Conservation (phyloP, 768 basidiomycete species). For the Agaricus sinodeliciosus region DNA sequence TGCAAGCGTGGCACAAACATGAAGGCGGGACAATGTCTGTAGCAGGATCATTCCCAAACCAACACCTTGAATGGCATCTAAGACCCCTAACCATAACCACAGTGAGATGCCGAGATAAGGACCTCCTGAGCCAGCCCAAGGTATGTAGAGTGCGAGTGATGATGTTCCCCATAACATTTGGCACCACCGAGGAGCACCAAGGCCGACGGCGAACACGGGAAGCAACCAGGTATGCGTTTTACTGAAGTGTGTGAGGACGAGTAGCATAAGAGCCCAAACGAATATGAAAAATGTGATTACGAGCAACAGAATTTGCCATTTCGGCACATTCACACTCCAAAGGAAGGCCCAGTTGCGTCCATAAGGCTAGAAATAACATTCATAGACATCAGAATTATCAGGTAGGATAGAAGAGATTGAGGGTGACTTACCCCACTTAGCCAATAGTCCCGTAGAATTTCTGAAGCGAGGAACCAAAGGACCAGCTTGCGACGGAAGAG, state of each 20-base stretch:
- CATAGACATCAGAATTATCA: conserved; percentile 8
- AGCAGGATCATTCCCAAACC: conserved; percentile 89
- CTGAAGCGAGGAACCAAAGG: conserved; percentile 91
- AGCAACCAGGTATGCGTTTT: conserved; percentile 95
- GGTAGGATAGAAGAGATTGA: neutral
- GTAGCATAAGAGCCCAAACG: conserved; percentile 74
- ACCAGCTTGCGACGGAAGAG: conserved; percentile 89
- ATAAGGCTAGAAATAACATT: conserved; percentile 51
- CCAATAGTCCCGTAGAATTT: conserved; percentile 91
- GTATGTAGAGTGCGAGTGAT: conserved; percentile 86
- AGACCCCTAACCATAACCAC: conserved; percentile 94
- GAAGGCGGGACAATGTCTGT: conserved; percentile 82
- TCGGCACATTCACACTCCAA: conserved; percentile 77
- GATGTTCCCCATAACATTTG: conserved; percentile 98
- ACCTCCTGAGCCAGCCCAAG: conserved; percentile 83
- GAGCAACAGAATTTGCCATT: conserved; percentile 78
- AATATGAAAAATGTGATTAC: conserved; percentile 81
- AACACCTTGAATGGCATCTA: conserved; percentile 92
- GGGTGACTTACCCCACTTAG: conserved; percentile 63
- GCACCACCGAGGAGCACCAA: conserved; percentile 93
- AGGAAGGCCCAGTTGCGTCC: conserved; percentile 95
- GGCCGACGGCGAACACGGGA: conserved; percentile 91
- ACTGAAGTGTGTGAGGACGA: conserved; percentile 75
- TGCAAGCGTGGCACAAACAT: conserved; percentile 90
- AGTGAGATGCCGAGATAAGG: conserved; percentile 86